Percentiles rank a stretch among this genome's conserved stretches.
phyloP scores from a whole-genome alignment of 768 basidiomycete species.

The Hydnum rufescens region DNA sequence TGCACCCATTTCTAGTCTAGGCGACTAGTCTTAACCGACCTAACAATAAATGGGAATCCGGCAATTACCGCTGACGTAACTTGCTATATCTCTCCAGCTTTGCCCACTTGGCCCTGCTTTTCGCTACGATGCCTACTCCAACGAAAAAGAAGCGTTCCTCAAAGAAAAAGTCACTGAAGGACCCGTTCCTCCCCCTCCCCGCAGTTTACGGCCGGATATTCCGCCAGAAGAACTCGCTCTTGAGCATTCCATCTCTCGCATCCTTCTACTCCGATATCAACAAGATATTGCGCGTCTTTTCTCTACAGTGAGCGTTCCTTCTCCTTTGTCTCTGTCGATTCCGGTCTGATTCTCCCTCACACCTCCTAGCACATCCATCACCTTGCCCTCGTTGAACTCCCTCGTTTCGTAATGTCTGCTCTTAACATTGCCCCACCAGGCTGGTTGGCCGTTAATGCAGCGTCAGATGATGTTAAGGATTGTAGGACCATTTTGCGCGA shows the following conservation, averaged over 20 bases:
- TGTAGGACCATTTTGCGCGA: conserved; percentile 13
- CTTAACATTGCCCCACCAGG: conserved; percentile 39
- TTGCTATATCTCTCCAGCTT: too few relatives aligned
- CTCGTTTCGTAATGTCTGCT: conserved; percentile 47
- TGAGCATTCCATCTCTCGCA: conserved; percentile 22
- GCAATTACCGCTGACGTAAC: too few relatives aligned
- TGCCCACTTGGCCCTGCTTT: too few relatives aligned
- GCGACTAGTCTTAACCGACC: too few relatives aligned
- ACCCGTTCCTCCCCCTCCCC: not conserved
- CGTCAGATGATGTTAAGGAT: conserved; percentile 52
- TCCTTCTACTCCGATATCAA: conserved; percentile 49
- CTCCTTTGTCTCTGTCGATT: not conserved
- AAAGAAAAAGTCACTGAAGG: not conserved
- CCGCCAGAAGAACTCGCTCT: not conserved
- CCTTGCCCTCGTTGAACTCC: conserved; percentile 43
- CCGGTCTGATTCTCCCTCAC: not conserved
- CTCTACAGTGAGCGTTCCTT: conserved; percentile 29
- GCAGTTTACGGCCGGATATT: not conserved
- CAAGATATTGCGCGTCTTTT: conserved; percentile 58
- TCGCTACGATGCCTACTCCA: not conserved
- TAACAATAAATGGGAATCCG: too few relatives aligned
- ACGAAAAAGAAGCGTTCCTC: not conserved
- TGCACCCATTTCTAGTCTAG: too few relatives aligned
- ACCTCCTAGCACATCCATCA: conserved; percentile 28
- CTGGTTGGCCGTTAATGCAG: conserved; percentile 49